Base-by-base conservation (phyloP, 78 protist genomes). In the Anaeramoeba ignava region DNA sequence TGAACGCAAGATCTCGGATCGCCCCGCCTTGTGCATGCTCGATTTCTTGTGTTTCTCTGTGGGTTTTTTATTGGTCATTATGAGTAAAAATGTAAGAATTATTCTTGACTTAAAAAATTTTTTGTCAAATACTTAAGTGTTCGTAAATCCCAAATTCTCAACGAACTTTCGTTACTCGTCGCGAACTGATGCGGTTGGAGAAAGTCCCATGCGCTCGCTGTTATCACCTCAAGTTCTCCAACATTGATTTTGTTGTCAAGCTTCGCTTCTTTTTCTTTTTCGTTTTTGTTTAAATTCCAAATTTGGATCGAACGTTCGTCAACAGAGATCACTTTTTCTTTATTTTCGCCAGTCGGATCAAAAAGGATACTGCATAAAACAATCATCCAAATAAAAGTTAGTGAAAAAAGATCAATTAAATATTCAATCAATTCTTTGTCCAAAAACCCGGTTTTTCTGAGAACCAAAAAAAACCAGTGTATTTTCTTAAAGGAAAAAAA, bases 1-100 rank as follows among this genome's bases (percentile, higher is more conserved):
- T 90, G 42, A 78, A 87, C 31, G 83, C 86, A 37, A 85, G 2
- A 33, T 39, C 41, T 31, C 87, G 42, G 0, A 85, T 42, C 40
- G 0, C 0, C 1, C 3, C 81, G 3, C 1, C 3, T 39, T 73
- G 81, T 0, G 40, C 3, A 39, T n/a, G 3, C 27, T 17, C 2
- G 31, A 82, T 38, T 2, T 39, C 78, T 2, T 1, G n/a, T 39
- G 78, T 68, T 33, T 2, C 31, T 1, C 31, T 33, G 8, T 27
- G 17, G 17, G 17, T 54, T 8, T 8, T 54, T 54, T 54, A 27
- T 54, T 54, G 17, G 8, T 54, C 17, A 27, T 54, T 54, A 27
- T 54, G 8, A 27, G 8, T 54, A 27, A 17, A 27, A 17, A 17
- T 54, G 8, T 54, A 27, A 27, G 73, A 17, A 27, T 54, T 54